Base-by-base conservation (phyloP, 148 eudicot genomes). In the Fagopyrum homotropicum region DNA sequence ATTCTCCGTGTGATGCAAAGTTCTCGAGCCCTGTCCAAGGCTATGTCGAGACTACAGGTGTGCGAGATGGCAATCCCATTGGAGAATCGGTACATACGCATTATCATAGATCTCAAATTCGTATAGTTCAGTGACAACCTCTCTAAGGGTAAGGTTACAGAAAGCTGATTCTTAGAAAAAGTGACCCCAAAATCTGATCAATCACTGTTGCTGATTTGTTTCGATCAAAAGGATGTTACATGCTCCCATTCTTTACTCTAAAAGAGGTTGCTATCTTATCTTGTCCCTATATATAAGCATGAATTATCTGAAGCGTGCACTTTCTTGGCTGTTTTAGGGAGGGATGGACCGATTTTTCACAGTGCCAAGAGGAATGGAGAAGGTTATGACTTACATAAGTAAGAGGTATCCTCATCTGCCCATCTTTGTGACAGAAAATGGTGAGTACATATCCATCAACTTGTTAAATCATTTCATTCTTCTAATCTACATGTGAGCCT, bases 311-410 rank as follows among this genome's bases (percentile, higher is more conserved):
- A 35, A 63, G 12, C 0, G 9, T 1, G 30, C 35, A 9, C n/a
- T 12, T 30, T 26, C 9, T 29, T 61, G 0, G 17, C 45, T 63
- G 12, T 63, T 5, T 35, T 35, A 92, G 97, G 84, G 88, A 0
- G 89, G 88, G 52, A 79, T 83, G 77, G 1, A 30, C 0, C 19
- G 22, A 9, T 85, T 90, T 48, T 86, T 71, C 64, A 88, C 85
- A 7, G 93, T 90, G 47, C 98, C 97, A 45, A 56, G 82, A 74
- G 97, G 91, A 80, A 87, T 90, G 89, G 95, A 85, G 80, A 75
- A 84, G 35, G 71, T 81, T n/a, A 49, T 84, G 44, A 72, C 82
- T 57, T 91, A 81, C 80, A 22, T 89, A 5, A 79, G 80, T 75
- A 45, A 60, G 22, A 82, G 89, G 75, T 91, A 88, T 50, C 82